A percentile compares a stretch with the other conserved stretches of the same genome.
phyloP scores from a whole-genome alignment of 176 grass and related monocot species.

The Triticum urartu region DNA sequence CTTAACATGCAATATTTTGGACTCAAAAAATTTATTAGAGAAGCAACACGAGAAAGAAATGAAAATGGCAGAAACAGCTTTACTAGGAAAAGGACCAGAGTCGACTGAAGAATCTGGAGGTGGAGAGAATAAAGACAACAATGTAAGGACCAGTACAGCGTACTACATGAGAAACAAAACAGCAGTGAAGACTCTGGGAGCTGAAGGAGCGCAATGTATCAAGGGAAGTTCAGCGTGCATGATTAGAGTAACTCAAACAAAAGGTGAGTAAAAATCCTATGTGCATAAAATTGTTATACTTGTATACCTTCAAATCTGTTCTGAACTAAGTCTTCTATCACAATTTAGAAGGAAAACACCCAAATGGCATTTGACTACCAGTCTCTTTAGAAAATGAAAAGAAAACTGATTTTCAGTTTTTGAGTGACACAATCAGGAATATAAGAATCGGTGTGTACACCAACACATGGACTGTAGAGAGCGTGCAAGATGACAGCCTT shows the following conservation, averaged over 20 bases:
- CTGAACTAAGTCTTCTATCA: background rate
- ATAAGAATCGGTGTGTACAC: background rate
- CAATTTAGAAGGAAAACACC: background rate
- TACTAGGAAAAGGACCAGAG: background rate
- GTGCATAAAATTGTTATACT: background rate
- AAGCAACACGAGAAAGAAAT: background rate
- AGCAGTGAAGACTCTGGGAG: slow-evolving; percentile 1
- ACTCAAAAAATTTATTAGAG: slow-evolving; percentile 5
- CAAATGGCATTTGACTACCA: background rate
- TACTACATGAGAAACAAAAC: background rate
- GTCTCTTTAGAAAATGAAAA: background rate
- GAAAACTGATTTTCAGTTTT: background rate
- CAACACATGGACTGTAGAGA: background rate
- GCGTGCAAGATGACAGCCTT: background rate
- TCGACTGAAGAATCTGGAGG: background rate
- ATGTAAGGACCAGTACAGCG: background rate
- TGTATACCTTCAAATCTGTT: background rate
- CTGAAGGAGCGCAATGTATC: background rate
- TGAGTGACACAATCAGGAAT: background rate
- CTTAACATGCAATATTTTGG: background rate
- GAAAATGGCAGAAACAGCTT: background rate
- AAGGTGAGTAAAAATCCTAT: slow-evolving; percentile 26
- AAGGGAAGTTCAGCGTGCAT: background rate
- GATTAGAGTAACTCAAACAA: background rate
- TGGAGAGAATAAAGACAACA: background rate